These are phyloP conservation scores for Zygosaccharomyces gambellarensis DNA, from an alignment of 805 yeast genomes.

Conservation along the genomic window DNA sequence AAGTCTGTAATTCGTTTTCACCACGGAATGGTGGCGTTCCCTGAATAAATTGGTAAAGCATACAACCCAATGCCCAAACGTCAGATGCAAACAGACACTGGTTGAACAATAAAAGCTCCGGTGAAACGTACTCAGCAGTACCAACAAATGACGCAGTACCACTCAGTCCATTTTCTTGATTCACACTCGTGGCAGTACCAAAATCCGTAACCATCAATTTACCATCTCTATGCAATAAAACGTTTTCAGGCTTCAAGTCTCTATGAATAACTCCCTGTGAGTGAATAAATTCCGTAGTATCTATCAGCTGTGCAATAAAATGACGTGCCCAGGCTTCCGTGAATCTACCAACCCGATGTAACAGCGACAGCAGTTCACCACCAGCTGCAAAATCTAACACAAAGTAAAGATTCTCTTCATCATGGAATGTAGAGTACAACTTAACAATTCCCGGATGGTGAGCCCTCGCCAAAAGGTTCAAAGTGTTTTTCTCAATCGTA, in stretches of 20 bases:
- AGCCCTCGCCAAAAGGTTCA: constrained; percentile 66
- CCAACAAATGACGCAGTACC: constrained; percentile 80
- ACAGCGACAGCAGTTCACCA: constrained; percentile 83
- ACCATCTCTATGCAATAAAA: constrained; percentile 77
- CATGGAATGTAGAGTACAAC: constrained; percentile 91
- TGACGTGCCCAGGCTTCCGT: constrained; percentile 72
- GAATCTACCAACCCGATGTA: constrained; percentile 71
- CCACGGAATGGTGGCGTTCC: constrained; percentile 92
- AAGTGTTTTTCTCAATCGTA: constrained; percentile 86
- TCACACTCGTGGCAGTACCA: constrained; percentile 68
- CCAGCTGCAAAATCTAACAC: constrained; percentile 92
- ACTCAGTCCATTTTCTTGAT: constrained; percentile 18
- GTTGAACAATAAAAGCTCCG: constrained; percentile 76
- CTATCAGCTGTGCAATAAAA: constrained; percentile 83
- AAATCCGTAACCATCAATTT: constrained; percentile 91
- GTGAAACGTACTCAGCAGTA: constrained; percentile 94
- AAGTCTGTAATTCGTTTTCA: constrained; percentile 74
- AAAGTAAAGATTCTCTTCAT: constrained; percentile 77
- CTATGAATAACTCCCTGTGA: constrained; percentile 86
- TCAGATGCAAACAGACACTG: constrained; percentile 80
- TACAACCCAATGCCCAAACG: constrained; percentile 93
- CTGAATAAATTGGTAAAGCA: constrained; percentile 72
- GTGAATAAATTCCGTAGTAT: constrained; percentile 86
- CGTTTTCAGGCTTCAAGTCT: constrained; percentile 92
- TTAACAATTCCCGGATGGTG: constrained; percentile 94